Evolutionary conservation across 805 yeast species (phyloP).

Genomic region (Lipomyces yamanashiensis): DNA sequence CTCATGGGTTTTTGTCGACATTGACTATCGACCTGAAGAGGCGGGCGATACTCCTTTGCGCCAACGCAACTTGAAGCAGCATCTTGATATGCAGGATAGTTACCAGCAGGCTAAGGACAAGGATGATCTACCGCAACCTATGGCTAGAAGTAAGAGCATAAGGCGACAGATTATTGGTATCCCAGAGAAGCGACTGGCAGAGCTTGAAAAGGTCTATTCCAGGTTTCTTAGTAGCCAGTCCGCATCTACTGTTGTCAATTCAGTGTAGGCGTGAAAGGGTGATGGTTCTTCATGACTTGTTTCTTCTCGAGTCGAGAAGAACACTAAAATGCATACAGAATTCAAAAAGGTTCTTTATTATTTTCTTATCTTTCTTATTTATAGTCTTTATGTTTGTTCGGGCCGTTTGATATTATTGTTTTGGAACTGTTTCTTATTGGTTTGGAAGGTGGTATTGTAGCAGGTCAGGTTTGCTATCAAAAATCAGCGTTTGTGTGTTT

Average conservation of each 20-base stretch:
- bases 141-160: slow-evolving; percentile 3
- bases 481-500: not conserved
- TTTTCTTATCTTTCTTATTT: not conserved
- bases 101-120: not conserved
- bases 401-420: not conserved
- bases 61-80: slow-evolving; percentile 5
- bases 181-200: slow-evolving; percentile 12
- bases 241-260: no score
- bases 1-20: slow-evolving; percentile 30
- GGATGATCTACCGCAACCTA: not conserved
- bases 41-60: not conserved
- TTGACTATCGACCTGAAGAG: slow-evolving; percentile 16
- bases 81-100: not conserved
- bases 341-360: no score
- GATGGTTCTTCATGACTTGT: no score
- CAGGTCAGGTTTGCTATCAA: not conserved
- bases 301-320: no score
- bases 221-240: not conserved
- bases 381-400: not conserved
- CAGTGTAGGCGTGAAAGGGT: not conserved
- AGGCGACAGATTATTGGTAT: slow-evolving; percentile 8
- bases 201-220: slow-evolving; percentile 24
- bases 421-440: not conserved
- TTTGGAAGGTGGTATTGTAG: not conserved
- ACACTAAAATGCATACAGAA: no score